phyloP scores from a whole-genome alignment of 2,329 filamentous ascomycete species.

The Phaeophleospora eucalypticola region DNA sequence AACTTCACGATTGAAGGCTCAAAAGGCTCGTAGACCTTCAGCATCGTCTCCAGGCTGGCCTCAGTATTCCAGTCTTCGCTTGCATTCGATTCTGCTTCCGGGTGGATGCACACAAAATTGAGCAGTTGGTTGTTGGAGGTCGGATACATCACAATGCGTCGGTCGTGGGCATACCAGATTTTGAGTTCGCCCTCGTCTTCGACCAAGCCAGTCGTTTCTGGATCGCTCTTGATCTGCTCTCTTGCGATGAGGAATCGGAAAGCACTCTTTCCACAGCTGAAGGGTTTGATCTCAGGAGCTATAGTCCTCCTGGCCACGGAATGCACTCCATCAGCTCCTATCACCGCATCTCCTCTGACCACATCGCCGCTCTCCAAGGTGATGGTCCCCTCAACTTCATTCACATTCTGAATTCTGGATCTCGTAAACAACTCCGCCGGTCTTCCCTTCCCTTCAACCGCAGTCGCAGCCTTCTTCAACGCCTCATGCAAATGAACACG shows the following conservation, averaged over 20 bases:
- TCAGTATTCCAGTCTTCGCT: conserved; percentile 35
- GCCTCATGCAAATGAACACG: conserved; percentile 30
- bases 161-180: conserved; percentile 44
- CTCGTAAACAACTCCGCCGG: conserved; percentile 24
- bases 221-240: conserved; percentile 41
- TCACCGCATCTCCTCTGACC: conserved; percentile 27
- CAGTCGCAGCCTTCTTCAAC: conserved; percentile 23
- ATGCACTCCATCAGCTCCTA: conserved; percentile 34
- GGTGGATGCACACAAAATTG: conserved; percentile 45
- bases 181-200: conserved; percentile 34
- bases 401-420: conserved; percentile 22
- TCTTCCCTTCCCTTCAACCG: conserved; percentile 21
- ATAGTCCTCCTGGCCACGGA: conserved; percentile 23
- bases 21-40: conserved; percentile 39
- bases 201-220: conserved; percentile 36
- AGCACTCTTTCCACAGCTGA: conserved; percentile 49
- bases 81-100: conserved; percentile 23
- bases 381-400: conserved; percentile 23
- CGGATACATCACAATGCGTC: conserved; percentile 47
- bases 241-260: conserved; percentile 54
- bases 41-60: conserved; percentile 36
- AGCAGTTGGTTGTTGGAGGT: conserved; percentile 45
- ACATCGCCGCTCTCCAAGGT: conserved; percentile 26
- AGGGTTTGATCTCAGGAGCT: conserved; percentile 24
- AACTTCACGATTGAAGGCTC: conserved; percentile 35